A percentile compares a stretch with the other conserved stretches of the same genome.
These are phyloP conservation scores for Diaporthe vexans DNA, from an alignment of 2,329 filamentous ascomycete species.

Conservation along the genomic window DNA sequence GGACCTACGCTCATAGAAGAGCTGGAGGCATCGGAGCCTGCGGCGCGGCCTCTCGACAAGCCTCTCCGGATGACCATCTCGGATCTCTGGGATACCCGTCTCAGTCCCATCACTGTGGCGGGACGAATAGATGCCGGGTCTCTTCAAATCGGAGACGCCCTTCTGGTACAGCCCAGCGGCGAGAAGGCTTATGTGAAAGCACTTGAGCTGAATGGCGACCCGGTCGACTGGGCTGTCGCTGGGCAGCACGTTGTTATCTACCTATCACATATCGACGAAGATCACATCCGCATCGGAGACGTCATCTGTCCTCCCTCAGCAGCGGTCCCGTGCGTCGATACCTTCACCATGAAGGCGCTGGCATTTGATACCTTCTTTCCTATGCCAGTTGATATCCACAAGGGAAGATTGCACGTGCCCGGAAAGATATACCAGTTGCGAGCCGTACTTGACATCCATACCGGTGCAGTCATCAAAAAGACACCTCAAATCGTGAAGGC, in stretches of 20 bases:
- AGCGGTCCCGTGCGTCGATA: constrained; percentile 79
- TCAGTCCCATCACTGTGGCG: constrained; percentile 86
- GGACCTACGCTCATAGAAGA: constrained; percentile 86
- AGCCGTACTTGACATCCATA: constrained; percentile 83
- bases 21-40: constrained; percentile 85
- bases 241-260: constrained; percentile 91
- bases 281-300: constrained; percentile 86
- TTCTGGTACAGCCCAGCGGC: constrained; percentile 84
- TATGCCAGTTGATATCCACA: constrained; percentile 89
- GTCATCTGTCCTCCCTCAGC: constrained; percentile 81
- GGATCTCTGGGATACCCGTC: constrained; percentile 86
- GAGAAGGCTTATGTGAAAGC: constrained; percentile 87
- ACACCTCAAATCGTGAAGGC: constrained; percentile 88
- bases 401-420: constrained; percentile 84
- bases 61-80: constrained; percentile 89
- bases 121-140: constrained; percentile 89
- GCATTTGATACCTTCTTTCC: constrained; percentile 92
- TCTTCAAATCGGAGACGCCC: constrained; percentile 84
- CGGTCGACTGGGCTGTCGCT: constrained; percentile 90
- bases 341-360: constrained; percentile 85
- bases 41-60: constrained; percentile 75
- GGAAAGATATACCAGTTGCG: constrained; percentile 81
- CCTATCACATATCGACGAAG: constrained; percentile 85
- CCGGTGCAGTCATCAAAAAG: constrained; percentile 82
- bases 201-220: constrained; percentile 80